Percentiles rank a stretch among this genome's conserved stretches.
phyloP scores from a whole-genome alignment of 352 stramenopile genomes.

The Globisporangium sylvaticum region DNA sequence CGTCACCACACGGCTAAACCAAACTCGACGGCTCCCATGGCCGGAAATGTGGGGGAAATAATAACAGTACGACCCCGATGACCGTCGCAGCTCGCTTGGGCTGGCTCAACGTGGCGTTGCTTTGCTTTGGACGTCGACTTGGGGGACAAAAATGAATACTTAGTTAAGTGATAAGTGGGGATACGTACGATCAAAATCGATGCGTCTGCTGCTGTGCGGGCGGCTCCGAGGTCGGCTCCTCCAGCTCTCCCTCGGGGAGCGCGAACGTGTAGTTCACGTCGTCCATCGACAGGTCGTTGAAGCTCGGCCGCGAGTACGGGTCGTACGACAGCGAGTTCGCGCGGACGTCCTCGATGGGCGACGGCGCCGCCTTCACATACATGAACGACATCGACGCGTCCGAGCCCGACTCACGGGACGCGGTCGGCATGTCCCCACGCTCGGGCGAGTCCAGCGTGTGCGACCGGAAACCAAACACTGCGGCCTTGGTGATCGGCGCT shows the following conservation, averaged over 20 bases:
- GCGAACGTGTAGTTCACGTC: constrained; percentile 37
- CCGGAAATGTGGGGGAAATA: not conserved
- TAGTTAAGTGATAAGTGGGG: not conserved
- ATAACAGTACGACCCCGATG: not conserved
- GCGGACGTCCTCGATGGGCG: constrained; percentile 29
- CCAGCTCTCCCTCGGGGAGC: constrained; percentile 22
- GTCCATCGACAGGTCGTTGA: constrained; percentile 26
- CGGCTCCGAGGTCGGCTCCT: not conserved
- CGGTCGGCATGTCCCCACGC: constrained; percentile 31
- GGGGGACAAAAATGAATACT: constrained; percentile 5
- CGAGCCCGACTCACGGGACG: constrained; percentile 35
- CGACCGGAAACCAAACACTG: constrained; percentile 38
- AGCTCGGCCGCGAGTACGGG: constrained; percentile 36
- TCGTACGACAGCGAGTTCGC: constrained; percentile 52
- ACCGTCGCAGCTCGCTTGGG: not conserved
- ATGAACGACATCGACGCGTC: constrained; percentile 47
- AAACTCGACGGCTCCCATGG: not conserved
- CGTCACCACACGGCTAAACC: not conserved
- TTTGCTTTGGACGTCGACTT: not conserved
- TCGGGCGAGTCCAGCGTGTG: constrained; percentile 28
- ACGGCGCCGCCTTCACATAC: constrained; percentile 43
- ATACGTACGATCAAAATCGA: constrained; percentile 9
- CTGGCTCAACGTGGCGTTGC: not conserved
- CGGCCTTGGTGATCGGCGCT: constrained; percentile 20
- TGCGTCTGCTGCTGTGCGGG: not conserved